A percentile compares a stretch with the other conserved stretches of the same genome.
Evolutionary conservation across 768 basidiomycete genomes (phyloP).

Genomic region (Dentipellis sp.): DNA sequence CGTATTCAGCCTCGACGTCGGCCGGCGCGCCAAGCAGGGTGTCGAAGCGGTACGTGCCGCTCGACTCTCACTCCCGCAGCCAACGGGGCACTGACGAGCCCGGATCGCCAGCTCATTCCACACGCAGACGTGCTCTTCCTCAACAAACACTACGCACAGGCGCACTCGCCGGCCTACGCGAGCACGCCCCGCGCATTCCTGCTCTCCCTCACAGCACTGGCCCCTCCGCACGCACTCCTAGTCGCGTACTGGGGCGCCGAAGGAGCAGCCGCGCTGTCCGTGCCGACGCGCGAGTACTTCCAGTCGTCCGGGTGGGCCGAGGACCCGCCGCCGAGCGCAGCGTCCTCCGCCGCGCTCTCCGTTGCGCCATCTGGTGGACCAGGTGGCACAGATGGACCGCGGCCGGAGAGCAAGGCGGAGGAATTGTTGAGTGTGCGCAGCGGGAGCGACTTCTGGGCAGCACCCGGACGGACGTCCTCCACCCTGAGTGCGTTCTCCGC

Average conservation of each 20-base stretch:
- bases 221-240: constrained; percentile 68
- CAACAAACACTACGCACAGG: constrained; percentile 60
- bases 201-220: constrained; percentile 59
- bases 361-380: constrained; percentile 9
- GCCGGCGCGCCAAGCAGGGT: constrained; percentile 64
- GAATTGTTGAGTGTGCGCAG: constrained; percentile 43
- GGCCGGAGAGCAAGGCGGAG: constrained; percentile 11
- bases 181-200: constrained; percentile 68
- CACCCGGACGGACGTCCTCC: constrained; percentile 33
- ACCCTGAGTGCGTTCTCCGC: constrained; percentile 47
- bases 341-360: constrained; percentile 17
- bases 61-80: neutral
- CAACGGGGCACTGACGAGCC: neutral
- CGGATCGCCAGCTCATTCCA: constrained; percentile 53
- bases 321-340: constrained; percentile 23
- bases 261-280: constrained; percentile 70
- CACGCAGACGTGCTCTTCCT: constrained; percentile 80
- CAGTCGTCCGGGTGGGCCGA: constrained; percentile 79
- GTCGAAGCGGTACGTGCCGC: constrained; percentile 59
- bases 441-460: constrained; percentile 75
- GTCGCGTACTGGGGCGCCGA: constrained; percentile 75
- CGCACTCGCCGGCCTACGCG: constrained; percentile 48
- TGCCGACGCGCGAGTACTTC: constrained; percentile 81
- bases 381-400: neutral
- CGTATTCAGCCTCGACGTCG: constrained; percentile 74